Evolutionary conservation across 108 stramenopile genomes (phyloP).

Genomic region (Skeletonema tropicum): DNA sequence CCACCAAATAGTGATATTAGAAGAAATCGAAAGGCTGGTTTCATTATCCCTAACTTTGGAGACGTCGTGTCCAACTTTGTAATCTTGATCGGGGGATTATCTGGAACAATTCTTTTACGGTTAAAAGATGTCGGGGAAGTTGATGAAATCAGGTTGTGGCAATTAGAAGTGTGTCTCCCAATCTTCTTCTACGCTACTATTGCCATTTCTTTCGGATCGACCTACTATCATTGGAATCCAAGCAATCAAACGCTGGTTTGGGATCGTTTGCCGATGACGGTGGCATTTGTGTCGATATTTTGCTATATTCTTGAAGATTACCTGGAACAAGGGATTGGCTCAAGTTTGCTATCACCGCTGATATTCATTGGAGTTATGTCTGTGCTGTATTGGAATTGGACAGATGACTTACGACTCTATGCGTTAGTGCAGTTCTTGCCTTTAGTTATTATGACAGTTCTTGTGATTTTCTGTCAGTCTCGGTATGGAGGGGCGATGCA

Average conservation of each 20-base stretch:
- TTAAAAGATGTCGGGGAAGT: background rate
- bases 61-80: slow-evolving; percentile 23
- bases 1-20: slow-evolving; percentile 8
- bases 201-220: slow-evolving; percentile 27
- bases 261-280: slow-evolving; percentile 43
- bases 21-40: slow-evolving; percentile 1
- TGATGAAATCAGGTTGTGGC: slow-evolving; percentile 5
- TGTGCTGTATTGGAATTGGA: slow-evolving; percentile 29
- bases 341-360: slow-evolving; percentile 11
- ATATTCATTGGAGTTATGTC: slow-evolving; percentile 13
- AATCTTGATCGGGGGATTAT: slow-evolving; percentile 22
- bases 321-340: slow-evolving; percentile 10
- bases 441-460: slow-evolving; percentile 8
- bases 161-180: slow-evolving; percentile 19
- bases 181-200: slow-evolving; percentile 32
- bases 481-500: slow-evolving; percentile 12
- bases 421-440: slow-evolving; percentile 23
- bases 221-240: slow-evolving; percentile 43
- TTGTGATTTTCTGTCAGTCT: slow-evolving; percentile 13
- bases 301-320: slow-evolving; percentile 30
- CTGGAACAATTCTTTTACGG: slow-evolving; percentile 12
- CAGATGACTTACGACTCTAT: slow-evolving; percentile 37
- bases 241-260: slow-evolving; percentile 28
- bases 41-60: slow-evolving; percentile 24
- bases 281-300: slow-evolving; percentile 28